Percentiles rank a stretch among this genome's conserved stretches.
These are phyloP conservation scores for Penicillium sp. DNA, from an alignment of 2,329 filamentous ascomycete genomes.

Conservation along the genomic window DNA sequence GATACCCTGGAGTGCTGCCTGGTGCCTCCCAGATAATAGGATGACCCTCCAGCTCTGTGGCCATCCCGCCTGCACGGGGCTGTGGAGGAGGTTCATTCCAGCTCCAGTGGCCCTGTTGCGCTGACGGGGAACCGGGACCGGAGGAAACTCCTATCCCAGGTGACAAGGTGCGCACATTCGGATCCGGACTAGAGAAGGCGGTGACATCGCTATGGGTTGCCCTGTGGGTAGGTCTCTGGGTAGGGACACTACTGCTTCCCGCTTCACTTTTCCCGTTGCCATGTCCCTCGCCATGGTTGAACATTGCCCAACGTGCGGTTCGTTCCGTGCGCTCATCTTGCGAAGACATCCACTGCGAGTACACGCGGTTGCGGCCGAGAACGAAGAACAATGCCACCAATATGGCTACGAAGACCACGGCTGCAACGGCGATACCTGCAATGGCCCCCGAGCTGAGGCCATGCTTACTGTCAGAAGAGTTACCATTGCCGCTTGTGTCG, in stretches of 20 bases:
- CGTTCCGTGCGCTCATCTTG: slow-evolving; percentile 34
- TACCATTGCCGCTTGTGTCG: neutral
- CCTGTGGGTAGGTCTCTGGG: neutral
- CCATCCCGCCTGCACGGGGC: neutral
- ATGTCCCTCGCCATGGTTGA: slow-evolving; percentile 15
- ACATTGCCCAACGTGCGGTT: slow-evolving; percentile 36
- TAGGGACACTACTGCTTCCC: slow-evolving; percentile 10
- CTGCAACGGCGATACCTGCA: slow-evolving; percentile 60
- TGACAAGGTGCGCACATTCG: slow-evolving; percentile 9
- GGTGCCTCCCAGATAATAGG: slow-evolving; percentile 7
- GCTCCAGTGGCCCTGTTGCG: slow-evolving; percentile 16
- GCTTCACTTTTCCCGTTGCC: slow-evolving; percentile 21
- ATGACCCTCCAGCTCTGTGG: slow-evolving; percentile 22
- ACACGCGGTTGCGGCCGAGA: slow-evolving; percentile 38
- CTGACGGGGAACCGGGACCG: neutral
- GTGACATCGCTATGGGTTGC: slow-evolving; percentile 7
- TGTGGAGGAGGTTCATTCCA: slow-evolving; percentile 16
- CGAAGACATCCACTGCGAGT: slow-evolving; percentile 37
- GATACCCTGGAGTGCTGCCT: neutral
- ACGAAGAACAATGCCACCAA: slow-evolving; percentile 46
- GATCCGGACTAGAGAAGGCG: slow-evolving; percentile 12
- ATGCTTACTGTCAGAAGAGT: neutral
- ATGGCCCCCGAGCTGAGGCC: slow-evolving; percentile 53
- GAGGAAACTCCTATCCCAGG: slow-evolving; percentile 1
- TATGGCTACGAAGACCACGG: slow-evolving; percentile 48